phyloP scores from a whole-genome alignment of 495 filamentous ascomycete genomes.

The Neurospora sp. region DNA sequence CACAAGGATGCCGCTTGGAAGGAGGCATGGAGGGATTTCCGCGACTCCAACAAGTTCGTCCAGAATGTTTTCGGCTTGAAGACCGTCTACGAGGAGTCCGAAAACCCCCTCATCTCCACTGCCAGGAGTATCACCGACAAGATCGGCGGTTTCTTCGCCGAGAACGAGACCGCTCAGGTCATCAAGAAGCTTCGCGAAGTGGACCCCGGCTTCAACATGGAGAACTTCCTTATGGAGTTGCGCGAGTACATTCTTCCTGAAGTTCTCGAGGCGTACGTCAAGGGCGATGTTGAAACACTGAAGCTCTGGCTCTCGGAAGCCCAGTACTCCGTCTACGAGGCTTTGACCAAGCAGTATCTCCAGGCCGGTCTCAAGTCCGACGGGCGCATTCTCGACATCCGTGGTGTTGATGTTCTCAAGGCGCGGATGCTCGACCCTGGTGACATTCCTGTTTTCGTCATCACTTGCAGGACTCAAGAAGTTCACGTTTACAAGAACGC shows the following conservation, averaged over 20 bases:
- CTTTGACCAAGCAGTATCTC: slow-evolving; percentile 88
- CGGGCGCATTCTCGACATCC: slow-evolving; percentile 87
- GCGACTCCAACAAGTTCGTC: slow-evolving; percentile 77
- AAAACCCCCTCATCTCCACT: slow-evolving; percentile 88
- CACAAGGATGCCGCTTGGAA: slow-evolving; percentile 97
- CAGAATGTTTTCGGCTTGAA: slow-evolving; percentile 79
- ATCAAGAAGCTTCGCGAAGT: slow-evolving; percentile 97
- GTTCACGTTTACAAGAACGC: slow-evolving; percentile 91
- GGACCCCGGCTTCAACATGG: slow-evolving; percentile 90
- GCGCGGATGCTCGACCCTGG: slow-evolving; percentile 93
- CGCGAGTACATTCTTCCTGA: slow-evolving; percentile 97
- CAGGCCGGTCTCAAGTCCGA: slow-evolving; percentile 87
- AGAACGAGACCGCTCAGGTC: slow-evolving; percentile 93
- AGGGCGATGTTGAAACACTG: slow-evolving; percentile 82
- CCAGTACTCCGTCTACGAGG: slow-evolving; percentile 89
- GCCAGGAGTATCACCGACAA: slow-evolving; percentile 89
- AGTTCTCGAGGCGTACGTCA: slow-evolving; percentile 95
- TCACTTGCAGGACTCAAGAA: slow-evolving; percentile 94
- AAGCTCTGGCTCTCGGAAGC: slow-evolving; percentile 92
- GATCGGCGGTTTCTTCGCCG: slow-evolving; percentile 90
- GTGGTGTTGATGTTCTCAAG: slow-evolving; percentile 80
- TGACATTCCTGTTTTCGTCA: slow-evolving; percentile 93
- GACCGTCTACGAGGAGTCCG: slow-evolving; percentile 82
- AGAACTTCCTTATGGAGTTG: slow-evolving; percentile 86
- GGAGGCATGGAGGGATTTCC: slow-evolving; percentile 89